Conservation (phyloP, 352 stramenopile genomes). For the Globisporangium parvum region DNA sequence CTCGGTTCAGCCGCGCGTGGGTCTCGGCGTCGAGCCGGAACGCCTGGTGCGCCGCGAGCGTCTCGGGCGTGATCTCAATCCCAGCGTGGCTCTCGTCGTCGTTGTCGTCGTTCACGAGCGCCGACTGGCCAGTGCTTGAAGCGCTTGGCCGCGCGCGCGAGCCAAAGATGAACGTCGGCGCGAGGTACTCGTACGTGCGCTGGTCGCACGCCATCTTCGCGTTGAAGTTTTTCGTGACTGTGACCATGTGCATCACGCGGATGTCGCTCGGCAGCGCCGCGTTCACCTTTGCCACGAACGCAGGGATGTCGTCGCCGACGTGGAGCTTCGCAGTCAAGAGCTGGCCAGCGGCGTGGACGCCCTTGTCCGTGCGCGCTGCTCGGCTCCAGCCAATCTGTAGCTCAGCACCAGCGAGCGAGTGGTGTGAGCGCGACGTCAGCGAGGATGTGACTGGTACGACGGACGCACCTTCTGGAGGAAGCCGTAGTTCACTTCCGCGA, state of each 20-base stretch:
- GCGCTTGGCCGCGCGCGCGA: slow-evolving; percentile 16
- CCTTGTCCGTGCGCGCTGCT: slow-evolving; percentile 88
- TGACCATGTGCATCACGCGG: slow-evolving; percentile 75
- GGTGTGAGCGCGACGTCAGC: neutral
- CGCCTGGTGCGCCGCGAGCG: slow-evolving; percentile 56
- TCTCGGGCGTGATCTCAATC: slow-evolving; percentile 51
- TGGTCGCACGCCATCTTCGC: slow-evolving; percentile 86
- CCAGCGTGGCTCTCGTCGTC: slow-evolving; percentile 30
- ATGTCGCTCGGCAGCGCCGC: slow-evolving; percentile 69
- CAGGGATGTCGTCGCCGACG: slow-evolving; percentile 62
- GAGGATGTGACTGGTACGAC: neutral
- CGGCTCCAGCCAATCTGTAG: slow-evolving; percentile 88
- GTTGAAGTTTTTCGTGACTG: slow-evolving; percentile 90
- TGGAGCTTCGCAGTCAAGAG: slow-evolving; percentile 83
- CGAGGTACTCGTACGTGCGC: slow-evolving; percentile 88
- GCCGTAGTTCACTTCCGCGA: slow-evolving; percentile 86
- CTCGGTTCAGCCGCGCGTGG: slow-evolving; percentile 38
- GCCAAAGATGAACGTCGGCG: slow-evolving; percentile 86
- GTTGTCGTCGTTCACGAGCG: slow-evolving; percentile 18
- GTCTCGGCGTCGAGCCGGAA: slow-evolving; percentile 68
- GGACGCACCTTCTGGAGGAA: slow-evolving; percentile 73
- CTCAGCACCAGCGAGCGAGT: too few relatives aligned
- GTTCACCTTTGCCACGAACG: slow-evolving; percentile 75
- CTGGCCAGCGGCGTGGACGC: slow-evolving; percentile 84
- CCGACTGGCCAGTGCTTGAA: slow-evolving; percentile 26